phyloP scores from a whole-genome alignment of 2,329 filamentous ascomycete genomes.

The Trichoderma asperellum region DNA sequence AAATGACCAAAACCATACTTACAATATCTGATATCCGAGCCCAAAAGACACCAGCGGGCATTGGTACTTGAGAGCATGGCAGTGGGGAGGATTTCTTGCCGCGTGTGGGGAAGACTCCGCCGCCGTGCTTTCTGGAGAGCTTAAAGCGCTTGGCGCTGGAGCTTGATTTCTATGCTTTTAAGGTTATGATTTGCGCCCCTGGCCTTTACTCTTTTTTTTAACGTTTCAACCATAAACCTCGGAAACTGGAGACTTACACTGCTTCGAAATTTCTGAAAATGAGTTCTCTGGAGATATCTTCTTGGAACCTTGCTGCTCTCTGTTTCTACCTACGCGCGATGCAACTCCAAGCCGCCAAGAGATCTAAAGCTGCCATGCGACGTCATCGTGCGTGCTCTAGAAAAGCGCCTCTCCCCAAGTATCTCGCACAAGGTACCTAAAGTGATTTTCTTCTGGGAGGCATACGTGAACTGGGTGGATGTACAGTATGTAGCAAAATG shows the following conservation, averaged over 20 bases:
- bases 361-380: not conserved
- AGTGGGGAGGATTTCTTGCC: not conserved
- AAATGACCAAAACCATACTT: not conserved
- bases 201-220: not conserved
- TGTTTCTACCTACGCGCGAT: not conserved
- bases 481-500: not conserved
- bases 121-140: not conserved
- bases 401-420: not conserved
- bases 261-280: not conserved
- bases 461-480: not conserved
- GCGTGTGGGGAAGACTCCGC: not conserved
- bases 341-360: not conserved
- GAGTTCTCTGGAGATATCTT: not conserved
- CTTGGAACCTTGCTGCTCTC: not conserved
- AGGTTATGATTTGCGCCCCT: not conserved
- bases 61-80: not conserved
- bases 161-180: constrained; percentile 1
- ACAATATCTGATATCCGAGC: not conserved
- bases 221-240: not conserved
- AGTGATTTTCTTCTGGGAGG: not conserved
- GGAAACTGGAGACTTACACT: not conserved
- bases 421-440: not conserved
- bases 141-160: not conserved
- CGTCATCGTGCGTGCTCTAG: not conserved
- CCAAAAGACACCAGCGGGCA: not conserved